Evolutionary conservation across 345 rosid genomes (phyloP).

Genomic region (Populus tremula): DNA sequence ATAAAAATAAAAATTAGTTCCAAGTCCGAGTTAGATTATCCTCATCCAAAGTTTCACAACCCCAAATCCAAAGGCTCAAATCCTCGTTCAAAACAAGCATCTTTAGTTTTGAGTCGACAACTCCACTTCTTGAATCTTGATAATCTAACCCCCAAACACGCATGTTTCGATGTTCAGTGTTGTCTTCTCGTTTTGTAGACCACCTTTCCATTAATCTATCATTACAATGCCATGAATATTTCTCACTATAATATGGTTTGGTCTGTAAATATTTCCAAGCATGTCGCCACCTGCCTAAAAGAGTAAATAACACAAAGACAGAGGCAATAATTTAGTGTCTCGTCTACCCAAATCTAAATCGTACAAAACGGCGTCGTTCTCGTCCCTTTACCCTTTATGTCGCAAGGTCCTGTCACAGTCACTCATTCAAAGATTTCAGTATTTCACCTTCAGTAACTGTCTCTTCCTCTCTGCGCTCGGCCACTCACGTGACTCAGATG

Average conservation of each 20-base stretch:
- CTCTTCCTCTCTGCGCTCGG: background rate
- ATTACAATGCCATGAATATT: background rate
- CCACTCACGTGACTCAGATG: constrained; percentile 1
- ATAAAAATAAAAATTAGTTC: no score
- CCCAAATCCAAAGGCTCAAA: background rate
- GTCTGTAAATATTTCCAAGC: background rate
- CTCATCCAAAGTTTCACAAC: background rate
- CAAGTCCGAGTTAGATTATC: no score
- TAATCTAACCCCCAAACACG: background rate
- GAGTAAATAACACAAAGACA: background rate
- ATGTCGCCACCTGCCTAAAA: background rate
- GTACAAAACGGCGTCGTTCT: constrained; percentile 5
- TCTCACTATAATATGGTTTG: background rate
- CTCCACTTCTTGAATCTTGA: no score
- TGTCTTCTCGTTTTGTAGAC: constrained; percentile 14
- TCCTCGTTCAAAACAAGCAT: background rate
- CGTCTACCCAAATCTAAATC: background rate
- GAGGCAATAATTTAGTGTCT: background rate
- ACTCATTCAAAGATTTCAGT: background rate
- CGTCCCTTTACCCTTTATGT: background rate
- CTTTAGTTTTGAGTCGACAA: no score
- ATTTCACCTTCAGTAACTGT: background rate
- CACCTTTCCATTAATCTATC: background rate
- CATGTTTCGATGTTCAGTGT: background rate
- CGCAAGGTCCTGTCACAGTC: constrained; percentile 1